These are phyloP conservation scores for Taxillus chinensis DNA, from an alignment of 164 flowering plant genomes.

Conservation along the genomic window DNA sequence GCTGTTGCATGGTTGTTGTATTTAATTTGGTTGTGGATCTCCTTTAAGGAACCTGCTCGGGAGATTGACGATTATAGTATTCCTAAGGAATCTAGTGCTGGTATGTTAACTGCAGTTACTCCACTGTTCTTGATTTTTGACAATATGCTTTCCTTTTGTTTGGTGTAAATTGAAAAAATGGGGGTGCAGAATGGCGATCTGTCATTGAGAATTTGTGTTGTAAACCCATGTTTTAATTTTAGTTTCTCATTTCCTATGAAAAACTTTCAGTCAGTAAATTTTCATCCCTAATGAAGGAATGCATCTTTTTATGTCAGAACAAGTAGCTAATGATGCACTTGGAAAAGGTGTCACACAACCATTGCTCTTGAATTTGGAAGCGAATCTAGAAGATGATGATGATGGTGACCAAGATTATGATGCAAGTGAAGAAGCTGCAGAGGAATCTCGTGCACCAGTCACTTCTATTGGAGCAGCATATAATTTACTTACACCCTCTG, in stretches of 20 bases:
- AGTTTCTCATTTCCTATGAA: too few relatives aligned
- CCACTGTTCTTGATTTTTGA: background rate
- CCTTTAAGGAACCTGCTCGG: slow-evolving; percentile 52
- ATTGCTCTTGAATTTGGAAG: slow-evolving; percentile 33
- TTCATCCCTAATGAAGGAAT: background rate
- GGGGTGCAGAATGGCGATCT: too few relatives aligned
- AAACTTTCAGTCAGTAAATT: too few relatives aligned
- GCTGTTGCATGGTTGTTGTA: slow-evolving; percentile 58
- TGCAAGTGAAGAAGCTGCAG: slow-evolving; percentile 48
- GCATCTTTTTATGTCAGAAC: slow-evolving; percentile 11
- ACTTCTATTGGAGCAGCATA: slow-evolving; percentile 51
- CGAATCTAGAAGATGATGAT: slow-evolving; percentile 24
- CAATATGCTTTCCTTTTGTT: background rate
- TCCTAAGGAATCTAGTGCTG: slow-evolving; percentile 20
- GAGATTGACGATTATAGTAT: slow-evolving; percentile 18
- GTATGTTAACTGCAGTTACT: slow-evolving; percentile 15
- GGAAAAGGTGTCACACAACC: slow-evolving; percentile 55
- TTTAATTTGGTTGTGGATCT: slow-evolving; percentile 47
- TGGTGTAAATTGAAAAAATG: background rate
- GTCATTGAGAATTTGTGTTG: too few relatives aligned
- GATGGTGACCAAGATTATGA: slow-evolving; percentile 47
- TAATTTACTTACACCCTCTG: slow-evolving; percentile 59
- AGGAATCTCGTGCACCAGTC: slow-evolving; percentile 43
- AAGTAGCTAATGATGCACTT: slow-evolving; percentile 25
- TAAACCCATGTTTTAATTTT: too few relatives aligned